phyloP scores from a whole-genome alignment of 768 basidiomycete species.

The Tulasnella sp. region DNA sequence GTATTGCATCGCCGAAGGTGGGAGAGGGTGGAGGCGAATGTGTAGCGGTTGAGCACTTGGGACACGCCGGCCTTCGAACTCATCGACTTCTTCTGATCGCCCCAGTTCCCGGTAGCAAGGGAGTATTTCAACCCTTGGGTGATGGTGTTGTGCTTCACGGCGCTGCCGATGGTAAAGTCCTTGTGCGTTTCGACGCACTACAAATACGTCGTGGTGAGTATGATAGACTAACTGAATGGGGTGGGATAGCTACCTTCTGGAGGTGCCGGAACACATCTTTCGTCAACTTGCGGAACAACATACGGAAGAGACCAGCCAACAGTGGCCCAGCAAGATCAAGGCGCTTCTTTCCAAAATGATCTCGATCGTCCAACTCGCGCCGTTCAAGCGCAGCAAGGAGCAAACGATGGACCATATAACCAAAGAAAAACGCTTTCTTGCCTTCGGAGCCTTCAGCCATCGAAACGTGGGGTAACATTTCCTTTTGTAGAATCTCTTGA shows the following conservation, averaged over 20 bases:
- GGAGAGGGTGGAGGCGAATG: constrained; percentile 94
- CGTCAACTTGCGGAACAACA: constrained; percentile 92
- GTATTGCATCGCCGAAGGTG: constrained; percentile 98
- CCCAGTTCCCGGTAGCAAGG: constrained; percentile 97
- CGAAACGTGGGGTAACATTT: constrained; percentile 95
- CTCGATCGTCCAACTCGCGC: constrained; percentile 94
- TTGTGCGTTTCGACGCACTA: constrained; percentile 96
- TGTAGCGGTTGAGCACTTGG: constrained; percentile 96
- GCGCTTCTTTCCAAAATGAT: constrained; percentile 98
- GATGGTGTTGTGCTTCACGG: constrained; percentile 93
- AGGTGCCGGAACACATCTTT: constrained; percentile 95
- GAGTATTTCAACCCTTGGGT: constrained; percentile 98
- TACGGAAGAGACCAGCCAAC: constrained; percentile 92
- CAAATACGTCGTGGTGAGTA: constrained; percentile 7
- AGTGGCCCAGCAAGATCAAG: constrained; percentile 92
- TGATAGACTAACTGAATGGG: not conserved
- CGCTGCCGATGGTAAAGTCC: constrained; percentile 80
- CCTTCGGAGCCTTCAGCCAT: constrained; percentile 93
- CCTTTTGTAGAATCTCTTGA: constrained; percentile 95
- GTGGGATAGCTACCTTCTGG: constrained; percentile 58
- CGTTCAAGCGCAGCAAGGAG: constrained; percentile 87
- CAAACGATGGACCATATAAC: constrained; percentile 97
- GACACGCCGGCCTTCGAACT: constrained; percentile 96
- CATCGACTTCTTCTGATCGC: constrained; percentile 98
- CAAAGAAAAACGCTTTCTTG: constrained; percentile 98